These are phyloP conservation scores for Trichophyton rubrum DNA, from an alignment of 2,329 filamentous ascomycete genomes.

Conservation along the genomic window DNA sequence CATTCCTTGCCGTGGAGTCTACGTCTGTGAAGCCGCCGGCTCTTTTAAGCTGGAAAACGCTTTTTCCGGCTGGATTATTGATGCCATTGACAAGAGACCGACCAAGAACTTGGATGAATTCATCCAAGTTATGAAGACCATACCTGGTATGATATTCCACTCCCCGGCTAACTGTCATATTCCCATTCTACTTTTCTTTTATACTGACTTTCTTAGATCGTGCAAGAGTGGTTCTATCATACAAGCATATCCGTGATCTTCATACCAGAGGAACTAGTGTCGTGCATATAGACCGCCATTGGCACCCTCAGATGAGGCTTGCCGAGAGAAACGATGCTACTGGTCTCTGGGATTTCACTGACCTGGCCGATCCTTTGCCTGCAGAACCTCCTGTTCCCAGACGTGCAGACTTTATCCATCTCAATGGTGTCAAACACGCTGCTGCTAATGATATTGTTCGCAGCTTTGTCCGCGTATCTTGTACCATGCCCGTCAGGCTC, in stretches of 20 bases:
- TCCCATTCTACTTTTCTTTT: too few relatives aligned
- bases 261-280: slow-evolving; percentile 91
- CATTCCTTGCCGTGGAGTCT: slow-evolving; percentile 83
- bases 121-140: slow-evolving; percentile 75
- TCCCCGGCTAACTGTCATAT: neutral
- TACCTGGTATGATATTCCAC: slow-evolving; percentile 48
- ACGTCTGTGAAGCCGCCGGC: slow-evolving; percentile 84
- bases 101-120: slow-evolving; percentile 80
- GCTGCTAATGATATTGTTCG: slow-evolving; percentile 87
- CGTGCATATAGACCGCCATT: slow-evolving; percentile 85
- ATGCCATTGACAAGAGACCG: slow-evolving; percentile 82
- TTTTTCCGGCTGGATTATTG: slow-evolving; percentile 85
- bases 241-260: slow-evolving; percentile 87
- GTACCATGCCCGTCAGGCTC: slow-evolving; percentile 87
- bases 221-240: slow-evolving; percentile 80
- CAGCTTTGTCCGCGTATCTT: slow-evolving; percentile 88
- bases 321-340: slow-evolving; percentile 80
- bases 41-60: slow-evolving; percentile 90
- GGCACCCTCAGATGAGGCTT: slow-evolving; percentile 88
- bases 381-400: slow-evolving; percentile 58
- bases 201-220: slow-evolving; percentile 35
- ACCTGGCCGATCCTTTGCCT: slow-evolving; percentile 69
- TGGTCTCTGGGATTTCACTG: slow-evolving; percentile 88
- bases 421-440: slow-evolving; percentile 76
- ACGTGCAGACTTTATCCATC: slow-evolving; percentile 80